Evolutionary conservation across 768 basidiomycete species (phyloP).

Genomic region (Fibroporia radiculosa): DNA sequence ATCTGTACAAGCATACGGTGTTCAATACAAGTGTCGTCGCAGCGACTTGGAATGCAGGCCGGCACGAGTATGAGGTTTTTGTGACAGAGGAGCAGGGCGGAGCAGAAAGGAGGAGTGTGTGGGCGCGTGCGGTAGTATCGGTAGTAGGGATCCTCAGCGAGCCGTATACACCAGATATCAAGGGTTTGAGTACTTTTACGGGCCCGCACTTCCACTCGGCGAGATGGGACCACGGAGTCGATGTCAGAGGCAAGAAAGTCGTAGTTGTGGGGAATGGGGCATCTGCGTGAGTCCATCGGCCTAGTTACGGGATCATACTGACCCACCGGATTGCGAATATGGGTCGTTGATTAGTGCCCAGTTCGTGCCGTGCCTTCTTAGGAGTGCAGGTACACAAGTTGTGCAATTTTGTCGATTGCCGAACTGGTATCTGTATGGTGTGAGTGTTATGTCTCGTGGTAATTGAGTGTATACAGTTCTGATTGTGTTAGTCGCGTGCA

Average conservation of each 20-base stretch:
- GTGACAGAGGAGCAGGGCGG: constrained; percentile 11
- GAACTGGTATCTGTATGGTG: constrained; percentile 20
- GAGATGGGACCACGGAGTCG: constrained; percentile 19
- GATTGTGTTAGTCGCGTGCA: background rate
- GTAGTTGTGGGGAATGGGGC: constrained; percentile 27
- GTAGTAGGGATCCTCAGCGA: constrained; percentile 21
- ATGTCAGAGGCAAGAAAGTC: constrained; percentile 20
- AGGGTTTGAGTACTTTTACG: constrained; percentile 11
- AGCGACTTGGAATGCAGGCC: constrained; percentile 21
- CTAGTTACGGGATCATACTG: background rate
- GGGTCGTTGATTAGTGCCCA: too few relatives aligned
- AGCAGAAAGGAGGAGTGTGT: constrained; percentile 5
- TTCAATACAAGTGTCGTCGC: constrained; percentile 22
- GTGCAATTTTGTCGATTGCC: constrained; percentile 23
- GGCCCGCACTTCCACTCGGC: constrained; percentile 22
- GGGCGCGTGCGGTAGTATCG: constrained; percentile 21
- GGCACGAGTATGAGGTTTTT: constrained; percentile 19
- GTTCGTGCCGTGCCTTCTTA: constrained; percentile 19
- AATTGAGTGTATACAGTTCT: constrained; percentile 9
- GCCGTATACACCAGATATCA: constrained; percentile 16
- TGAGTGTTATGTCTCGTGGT: too few relatives aligned
- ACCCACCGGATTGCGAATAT: too few relatives aligned
- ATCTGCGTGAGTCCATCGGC: constrained; percentile 14
- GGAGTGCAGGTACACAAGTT: constrained; percentile 17
- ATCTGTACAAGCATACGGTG: constrained; percentile 15